phyloP scores from a whole-genome alignment of 176 grass and related monocot genomes.

The Oryza nivara region DNA sequence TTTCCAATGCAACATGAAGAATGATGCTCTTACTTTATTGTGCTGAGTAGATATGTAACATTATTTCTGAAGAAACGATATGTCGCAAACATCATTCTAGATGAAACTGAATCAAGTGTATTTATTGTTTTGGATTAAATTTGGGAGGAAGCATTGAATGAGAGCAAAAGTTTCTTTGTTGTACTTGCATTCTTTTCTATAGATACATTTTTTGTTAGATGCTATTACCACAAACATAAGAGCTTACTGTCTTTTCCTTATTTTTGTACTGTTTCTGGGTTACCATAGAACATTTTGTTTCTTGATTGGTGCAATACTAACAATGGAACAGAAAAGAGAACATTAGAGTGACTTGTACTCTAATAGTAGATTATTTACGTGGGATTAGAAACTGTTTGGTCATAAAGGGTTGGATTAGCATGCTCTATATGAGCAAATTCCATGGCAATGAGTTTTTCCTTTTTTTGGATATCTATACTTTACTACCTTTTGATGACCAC shows the following conservation, averaged over 20 bases:
- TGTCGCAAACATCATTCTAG: neutral
- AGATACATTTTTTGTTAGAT: neutral
- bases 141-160: conserved; percentile 7
- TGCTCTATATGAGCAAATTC: neutral
- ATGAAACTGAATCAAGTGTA: neutral
- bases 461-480: neutral
- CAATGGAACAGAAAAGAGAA: too few relatives aligned
- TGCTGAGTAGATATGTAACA: neutral
- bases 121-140: neutral
- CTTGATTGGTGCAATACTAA: too few relatives aligned
- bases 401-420: neutral
- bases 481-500: neutral
- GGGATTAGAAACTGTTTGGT: neutral
- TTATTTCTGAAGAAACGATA: neutral
- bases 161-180: neutral
- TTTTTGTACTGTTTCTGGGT: too few relatives aligned
- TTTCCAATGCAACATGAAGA: conserved; percentile 5
- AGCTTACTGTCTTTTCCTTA: too few relatives aligned
- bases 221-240: neutral
- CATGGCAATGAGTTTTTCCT: neutral
- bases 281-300: too few relatives aligned
- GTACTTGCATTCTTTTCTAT: conserved; percentile 10
- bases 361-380: neutral
- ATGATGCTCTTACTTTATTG: neutral
- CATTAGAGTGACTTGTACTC: too few relatives aligned